Evolutionary conservation across 164 flowering plant species (phyloP).

Genomic region (Chimonanthus salicifolius): DNA sequence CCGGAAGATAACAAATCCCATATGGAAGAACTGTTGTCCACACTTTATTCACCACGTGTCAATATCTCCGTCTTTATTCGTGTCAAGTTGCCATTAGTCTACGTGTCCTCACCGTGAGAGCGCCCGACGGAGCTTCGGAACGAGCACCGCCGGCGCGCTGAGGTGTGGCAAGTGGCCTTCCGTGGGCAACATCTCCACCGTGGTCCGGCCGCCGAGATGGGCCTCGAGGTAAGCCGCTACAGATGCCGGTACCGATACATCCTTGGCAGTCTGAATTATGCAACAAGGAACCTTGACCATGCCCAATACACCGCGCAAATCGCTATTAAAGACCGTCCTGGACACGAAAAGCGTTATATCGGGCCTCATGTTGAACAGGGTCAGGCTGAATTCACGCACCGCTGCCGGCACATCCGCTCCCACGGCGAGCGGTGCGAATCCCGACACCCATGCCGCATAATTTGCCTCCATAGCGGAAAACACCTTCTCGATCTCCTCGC

Average conservation of each 20-base stretch:
- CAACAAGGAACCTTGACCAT: slow-evolving; percentile 74
- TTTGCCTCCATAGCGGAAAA: slow-evolving; percentile 81
- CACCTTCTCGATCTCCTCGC: slow-evolving; percentile 71
- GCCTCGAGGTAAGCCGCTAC: slow-evolving; percentile 63
- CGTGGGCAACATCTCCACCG: slow-evolving; percentile 53
- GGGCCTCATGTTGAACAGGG: slow-evolving; percentile 94
- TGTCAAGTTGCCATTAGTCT: background rate
- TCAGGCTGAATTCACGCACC: slow-evolving; percentile 87
- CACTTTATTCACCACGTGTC: slow-evolving; percentile 31
- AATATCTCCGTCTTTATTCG: background rate
- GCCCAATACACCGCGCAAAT: slow-evolving; percentile 60
- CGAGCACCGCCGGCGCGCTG: slow-evolving; percentile 69
- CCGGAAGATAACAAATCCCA: background rate
- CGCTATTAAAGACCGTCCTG: slow-evolving; percentile 59
- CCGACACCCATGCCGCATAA: slow-evolving; percentile 85
- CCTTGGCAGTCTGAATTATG: slow-evolving; percentile 74
- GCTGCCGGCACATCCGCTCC: slow-evolving; percentile 96
- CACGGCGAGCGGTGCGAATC: slow-evolving; percentile 86
- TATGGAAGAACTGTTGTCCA: slow-evolving; percentile 11
- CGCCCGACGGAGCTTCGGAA: slow-evolving; percentile 52
- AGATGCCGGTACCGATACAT: slow-evolving; percentile 73
- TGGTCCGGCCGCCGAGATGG: slow-evolving; percentile 72
- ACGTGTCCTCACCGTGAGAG: slow-evolving; percentile 30
- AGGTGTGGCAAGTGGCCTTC: slow-evolving; percentile 96
- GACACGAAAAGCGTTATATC: slow-evolving; percentile 79